Conservation (phyloP, 2,329 filamentous ascomycete genomes). For the Metarhizium anisopliae region DNA sequence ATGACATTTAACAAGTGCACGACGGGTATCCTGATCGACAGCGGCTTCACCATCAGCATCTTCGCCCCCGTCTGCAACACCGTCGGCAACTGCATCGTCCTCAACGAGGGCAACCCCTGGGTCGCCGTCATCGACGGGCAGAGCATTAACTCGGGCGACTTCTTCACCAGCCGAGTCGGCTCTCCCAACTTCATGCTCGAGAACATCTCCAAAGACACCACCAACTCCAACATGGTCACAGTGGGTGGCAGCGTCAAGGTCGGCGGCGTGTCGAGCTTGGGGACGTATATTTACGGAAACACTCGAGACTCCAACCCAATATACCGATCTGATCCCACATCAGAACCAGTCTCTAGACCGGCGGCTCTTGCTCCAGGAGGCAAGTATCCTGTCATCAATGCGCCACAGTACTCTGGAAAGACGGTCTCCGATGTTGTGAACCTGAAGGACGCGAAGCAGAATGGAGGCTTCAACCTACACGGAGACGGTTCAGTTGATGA, state of each 20-base stretch:
- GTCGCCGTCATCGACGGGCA: slow-evolving; percentile 31
- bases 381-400: slow-evolving; percentile 25
- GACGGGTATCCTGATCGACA: slow-evolving; percentile 20
- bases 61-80: slow-evolving; percentile 30
- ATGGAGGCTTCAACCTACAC: slow-evolving; percentile 19
- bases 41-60: slow-evolving; percentile 29
- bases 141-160: slow-evolving; percentile 32
- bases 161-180: slow-evolving; percentile 22
- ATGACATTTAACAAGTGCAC: slow-evolving; percentile 34
- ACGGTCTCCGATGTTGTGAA: slow-evolving; percentile 19
- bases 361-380: slow-evolving; percentile 26
- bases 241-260: slow-evolving; percentile 22
- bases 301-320: slow-evolving; percentile 29
- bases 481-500: slow-evolving; percentile 32
- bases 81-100: slow-evolving; percentile 24
- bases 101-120: slow-evolving; percentile 28
- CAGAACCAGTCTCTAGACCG: slow-evolving; percentile 24
- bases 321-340: slow-evolving; percentile 21
- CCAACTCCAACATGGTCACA: slow-evolving; percentile 22
- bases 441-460: slow-evolving; percentile 28
- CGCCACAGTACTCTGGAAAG: slow-evolving; percentile 28
- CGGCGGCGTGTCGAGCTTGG: slow-evolving; percentile 19
- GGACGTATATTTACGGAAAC: slow-evolving; percentile 33
- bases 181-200: slow-evolving; percentile 33
- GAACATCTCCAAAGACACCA: slow-evolving; percentile 31